Evolutionary conservation across 352 stramenopile genomes (phyloP).

Genomic region (Pythium coloratum): DNA sequence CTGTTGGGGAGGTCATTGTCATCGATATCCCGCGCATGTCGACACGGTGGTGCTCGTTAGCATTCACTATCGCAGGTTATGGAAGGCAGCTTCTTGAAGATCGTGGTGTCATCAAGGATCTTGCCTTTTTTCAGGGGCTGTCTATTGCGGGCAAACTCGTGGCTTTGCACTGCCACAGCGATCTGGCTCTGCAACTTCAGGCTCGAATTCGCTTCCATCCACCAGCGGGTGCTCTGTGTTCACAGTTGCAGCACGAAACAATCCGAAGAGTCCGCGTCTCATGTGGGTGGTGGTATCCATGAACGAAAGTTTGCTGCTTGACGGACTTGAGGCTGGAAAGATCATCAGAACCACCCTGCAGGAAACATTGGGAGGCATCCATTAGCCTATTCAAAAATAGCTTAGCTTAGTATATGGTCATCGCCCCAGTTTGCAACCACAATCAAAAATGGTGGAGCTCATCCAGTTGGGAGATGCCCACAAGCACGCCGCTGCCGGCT

Average conservation of each 20-base stretch:
- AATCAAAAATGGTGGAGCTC: not conserved
- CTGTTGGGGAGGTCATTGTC: not conserved
- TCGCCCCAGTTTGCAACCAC: no score
- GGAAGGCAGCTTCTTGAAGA: not conserved
- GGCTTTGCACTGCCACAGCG: no score
- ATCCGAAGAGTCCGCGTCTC: not conserved
- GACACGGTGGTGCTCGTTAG: not conserved
- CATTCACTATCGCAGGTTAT: not conserved
- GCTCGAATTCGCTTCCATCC: not conserved
- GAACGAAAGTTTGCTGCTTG: not conserved
- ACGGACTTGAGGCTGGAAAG: not conserved
- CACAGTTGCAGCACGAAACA: not conserved
- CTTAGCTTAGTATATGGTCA: not conserved
- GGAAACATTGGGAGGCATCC: not conserved
- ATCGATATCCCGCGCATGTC: not conserved
- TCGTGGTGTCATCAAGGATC: not conserved
- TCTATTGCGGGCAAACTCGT: no score
- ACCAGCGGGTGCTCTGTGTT: slow-evolving; percentile 1
- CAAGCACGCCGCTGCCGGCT: not conserved
- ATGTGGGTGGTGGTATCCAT: not conserved
- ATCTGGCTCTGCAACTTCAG: no score
- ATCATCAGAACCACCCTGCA: not conserved
- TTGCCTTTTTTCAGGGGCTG: no score
- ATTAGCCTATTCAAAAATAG: not conserved
- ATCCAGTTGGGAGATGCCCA: slow-evolving; percentile 2